Conservation (phyloP, 768 basidiomycete genomes). For the Porpolomopsis calyptriformis region DNA sequence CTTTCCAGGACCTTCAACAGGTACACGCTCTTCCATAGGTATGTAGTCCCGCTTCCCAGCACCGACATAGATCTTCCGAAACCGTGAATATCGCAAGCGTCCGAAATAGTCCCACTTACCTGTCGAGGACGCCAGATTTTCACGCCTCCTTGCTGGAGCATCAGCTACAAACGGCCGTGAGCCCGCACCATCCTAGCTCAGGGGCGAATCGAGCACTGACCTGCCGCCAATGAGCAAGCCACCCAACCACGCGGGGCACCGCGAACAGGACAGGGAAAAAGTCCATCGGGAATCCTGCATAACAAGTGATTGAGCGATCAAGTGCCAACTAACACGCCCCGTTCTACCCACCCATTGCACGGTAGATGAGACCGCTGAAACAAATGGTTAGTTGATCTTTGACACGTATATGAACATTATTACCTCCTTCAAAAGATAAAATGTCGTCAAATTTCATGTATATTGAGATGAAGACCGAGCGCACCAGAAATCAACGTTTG, state of each 20-base stretch:
- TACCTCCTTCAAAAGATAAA: slow-evolving; percentile 41
- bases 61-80: slow-evolving; percentile 67
- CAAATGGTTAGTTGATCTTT: slow-evolving; percentile 8
- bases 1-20: slow-evolving; percentile 43
- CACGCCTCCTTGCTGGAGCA: slow-evolving; percentile 80
- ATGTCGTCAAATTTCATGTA: slow-evolving; percentile 7
- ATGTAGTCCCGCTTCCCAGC: slow-evolving; percentile 65
- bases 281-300: slow-evolving; percentile 77
- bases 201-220: slow-evolving; percentile 26
- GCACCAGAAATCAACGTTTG: slow-evolving; percentile 89
- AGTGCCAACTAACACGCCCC: slow-evolving; percentile 11
- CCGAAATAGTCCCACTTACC: slow-evolving; percentile 28
- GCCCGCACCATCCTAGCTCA: slow-evolving; percentile 4
- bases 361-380: slow-evolving; percentile 74
- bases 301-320: not conserved
- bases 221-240: slow-evolving; percentile 90
- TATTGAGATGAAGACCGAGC: slow-evolving; percentile 16
- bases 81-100: slow-evolving; percentile 1
- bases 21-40: slow-evolving; percentile 45
- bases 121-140: slow-evolving; percentile 91
- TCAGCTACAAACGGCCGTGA: slow-evolving; percentile 50
- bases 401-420: slow-evolving; percentile 13
- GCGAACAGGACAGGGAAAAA: slow-evolving; percentile 92
- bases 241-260: slow-evolving; percentile 85
- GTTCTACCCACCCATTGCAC: slow-evolving; percentile 63